These are phyloP conservation scores for Xylaria telfairii DNA, from an alignment of 495 filamentous ascomycete genomes.

Conservation along the genomic window DNA sequence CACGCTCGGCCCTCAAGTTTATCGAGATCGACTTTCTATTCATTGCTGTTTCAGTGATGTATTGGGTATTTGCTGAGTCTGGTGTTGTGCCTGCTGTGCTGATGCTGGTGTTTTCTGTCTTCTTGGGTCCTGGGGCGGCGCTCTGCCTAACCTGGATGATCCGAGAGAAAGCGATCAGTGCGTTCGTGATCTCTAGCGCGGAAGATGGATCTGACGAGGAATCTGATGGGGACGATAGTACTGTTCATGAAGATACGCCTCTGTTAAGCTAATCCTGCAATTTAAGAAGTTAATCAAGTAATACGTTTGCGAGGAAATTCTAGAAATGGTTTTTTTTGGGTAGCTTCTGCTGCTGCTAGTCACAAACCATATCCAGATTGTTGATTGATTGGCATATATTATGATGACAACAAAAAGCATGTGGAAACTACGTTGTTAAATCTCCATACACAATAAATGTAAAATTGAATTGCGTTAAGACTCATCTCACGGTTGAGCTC, in stretches of 20 bases:
- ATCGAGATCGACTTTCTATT: conserved; percentile 45
- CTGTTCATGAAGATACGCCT: conserved; percentile 27
- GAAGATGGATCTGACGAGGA: conserved; percentile 17
- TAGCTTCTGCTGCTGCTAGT: not conserved
- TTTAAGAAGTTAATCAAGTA: not conserved
- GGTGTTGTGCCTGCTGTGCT: conserved; percentile 39
- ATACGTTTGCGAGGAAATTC: not conserved
- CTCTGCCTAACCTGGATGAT: conserved; percentile 45
- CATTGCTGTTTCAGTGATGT: conserved; percentile 44
- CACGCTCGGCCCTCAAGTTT: conserved; percentile 42
- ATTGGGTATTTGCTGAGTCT: conserved; percentile 50
- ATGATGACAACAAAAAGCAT: not conserved
- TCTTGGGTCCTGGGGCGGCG: conserved; percentile 48
- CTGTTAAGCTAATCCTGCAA: conserved; percentile 4
- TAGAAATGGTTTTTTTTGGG: too few relatives aligned
- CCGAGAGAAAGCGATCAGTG: conserved; percentile 39
- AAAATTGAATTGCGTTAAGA: not conserved
- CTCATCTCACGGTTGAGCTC: not conserved
- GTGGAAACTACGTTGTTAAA: not conserved
- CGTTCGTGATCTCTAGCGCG: conserved; percentile 23
- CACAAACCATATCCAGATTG: not conserved
- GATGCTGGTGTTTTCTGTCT: conserved; percentile 36
- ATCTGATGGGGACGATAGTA: conserved; percentile 25
- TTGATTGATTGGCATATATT: not conserved
- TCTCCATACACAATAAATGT: not conserved